These are phyloP conservation scores for Astragalus membranaceus DNA, from an alignment of 306 rosid genomes.

Conservation along the genomic window DNA sequence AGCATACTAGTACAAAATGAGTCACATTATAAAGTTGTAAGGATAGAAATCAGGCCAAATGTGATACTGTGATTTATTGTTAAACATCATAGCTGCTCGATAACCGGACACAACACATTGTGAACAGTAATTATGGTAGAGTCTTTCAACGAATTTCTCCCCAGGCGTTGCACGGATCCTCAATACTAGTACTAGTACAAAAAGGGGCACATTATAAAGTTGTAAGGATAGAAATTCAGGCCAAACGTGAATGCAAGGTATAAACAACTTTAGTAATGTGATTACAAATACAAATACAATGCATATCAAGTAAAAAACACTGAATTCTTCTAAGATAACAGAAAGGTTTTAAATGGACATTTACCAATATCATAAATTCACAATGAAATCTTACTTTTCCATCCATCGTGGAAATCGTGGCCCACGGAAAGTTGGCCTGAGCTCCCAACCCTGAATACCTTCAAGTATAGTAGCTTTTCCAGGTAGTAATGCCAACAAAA, in stretches of 20 bases:
- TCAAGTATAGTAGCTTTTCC: constrained; percentile 74
- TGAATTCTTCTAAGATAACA: neutral
- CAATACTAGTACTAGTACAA: neutral
- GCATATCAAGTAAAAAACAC: neutral
- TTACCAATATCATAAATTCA: neutral
- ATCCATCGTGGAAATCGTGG: constrained; percentile 92
- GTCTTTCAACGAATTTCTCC: no score
- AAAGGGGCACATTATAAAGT: neutral
- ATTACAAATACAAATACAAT: neutral
- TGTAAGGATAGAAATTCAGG: no score
- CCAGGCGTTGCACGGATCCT: no score
- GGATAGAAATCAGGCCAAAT: no score
- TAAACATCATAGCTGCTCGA: no score
- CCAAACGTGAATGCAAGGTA: neutral
- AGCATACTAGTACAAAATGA: neutral
- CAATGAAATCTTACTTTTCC: constrained; percentile 57
- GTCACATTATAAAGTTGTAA: neutral
- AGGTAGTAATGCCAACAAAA: constrained; percentile 61
- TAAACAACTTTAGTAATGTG: neutral
- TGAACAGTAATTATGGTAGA: no score
- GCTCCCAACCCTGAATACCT: constrained; percentile 96
- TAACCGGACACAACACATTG: no score
- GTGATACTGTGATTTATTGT: no score
- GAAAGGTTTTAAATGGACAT: neutral
- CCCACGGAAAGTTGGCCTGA: constrained; percentile 75